Evolutionary conservation across 2,329 filamentous ascomycete genomes (phyloP), one percentile per base, ranked within the genome.

Genomic region (Aspergillus pseudoglaucus): DNA sequence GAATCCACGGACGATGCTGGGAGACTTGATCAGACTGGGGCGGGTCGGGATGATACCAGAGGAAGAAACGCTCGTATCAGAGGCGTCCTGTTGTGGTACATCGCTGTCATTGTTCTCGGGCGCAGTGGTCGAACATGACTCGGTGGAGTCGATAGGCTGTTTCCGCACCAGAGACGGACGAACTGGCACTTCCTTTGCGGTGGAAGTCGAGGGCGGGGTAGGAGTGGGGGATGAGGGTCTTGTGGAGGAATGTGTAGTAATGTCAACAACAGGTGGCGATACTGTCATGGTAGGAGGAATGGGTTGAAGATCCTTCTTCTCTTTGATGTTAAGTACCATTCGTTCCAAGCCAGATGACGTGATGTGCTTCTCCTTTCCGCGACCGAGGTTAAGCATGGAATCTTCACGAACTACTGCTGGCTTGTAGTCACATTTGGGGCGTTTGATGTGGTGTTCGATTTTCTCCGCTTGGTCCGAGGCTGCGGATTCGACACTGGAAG

Each of bases 291-390:
- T 47, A 69, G 67, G 44, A 23, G 75, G 67, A 33, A 82, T 67
- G 4, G 80, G 80, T 60, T 80, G 75, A 18, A 91, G 75, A 41
- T 79, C 78, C 67, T 83, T 83, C 70, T 88, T 89, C 69, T 93
- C 86, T 68, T 94, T 88, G 64, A 96, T 96, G 35, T 85, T 89
- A 48, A 87, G 82, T 38, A 96, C 88, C 81, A 97, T 94, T 74
- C 94, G 94, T 70, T 95, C 89, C 25, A 97, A 78, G 59, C 93
- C 88, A 61, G 88, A 81, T 6, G 91, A 89, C n/a, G 90, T 94
- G 57, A 96, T 91, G 71, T 95, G 90, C 62, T 88, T 86, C 65
- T 93, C 87, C 47, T 77, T 82, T 55, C 84, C 84, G 54, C 86
- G 82, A 63, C 84, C 87, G 51, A 87, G 80, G 66, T 80, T 84